A percentile compares a stretch with the other conserved stretches of the same genome.
These are phyloP conservation scores for Polysphondylium violaceum DNA, from an alignment of 78 protist species.

Conservation along the genomic window DNA sequence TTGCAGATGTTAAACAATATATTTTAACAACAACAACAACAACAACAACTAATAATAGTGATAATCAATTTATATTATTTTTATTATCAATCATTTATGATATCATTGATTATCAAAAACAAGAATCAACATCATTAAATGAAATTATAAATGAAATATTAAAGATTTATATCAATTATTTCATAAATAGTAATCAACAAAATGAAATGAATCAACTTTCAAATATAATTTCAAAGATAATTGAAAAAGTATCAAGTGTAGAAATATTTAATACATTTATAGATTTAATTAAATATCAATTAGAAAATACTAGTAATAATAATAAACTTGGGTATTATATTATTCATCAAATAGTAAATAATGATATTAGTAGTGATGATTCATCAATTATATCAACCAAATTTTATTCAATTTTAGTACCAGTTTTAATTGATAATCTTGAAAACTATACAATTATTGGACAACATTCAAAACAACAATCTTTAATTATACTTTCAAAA, in stretches of 20 bases:
- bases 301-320: conserved; percentile 12
- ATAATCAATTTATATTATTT: neutral
- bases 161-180: too few species aligned
- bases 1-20: neutral
- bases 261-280: too few species aligned
- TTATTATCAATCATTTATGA: conserved; percentile 8
- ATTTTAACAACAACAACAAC: neutral
- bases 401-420: conserved; percentile 10
- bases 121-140: neutral
- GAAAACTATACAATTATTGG: conserved; percentile 6
- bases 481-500: neutral
- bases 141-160: too few species aligned
- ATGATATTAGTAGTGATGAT: neutral
- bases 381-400: neutral
- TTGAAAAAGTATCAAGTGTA: neutral
- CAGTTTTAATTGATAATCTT: conserved; percentile 30
- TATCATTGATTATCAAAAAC: neutral
- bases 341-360: neutral
- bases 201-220: too few species aligned
- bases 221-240: too few species aligned
- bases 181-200: too few species aligned
- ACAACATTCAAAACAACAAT: conserved; percentile 34
- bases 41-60: neutral
- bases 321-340: neutral
- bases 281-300: too few species aligned